A percentile compares a stretch with the other conserved stretches of the same genome.
These are phyloP conservation scores for Eimeria nieschulzi DNA, from an alignment of 169 alveolate genomes.

Conservation along the genomic window DNA sequence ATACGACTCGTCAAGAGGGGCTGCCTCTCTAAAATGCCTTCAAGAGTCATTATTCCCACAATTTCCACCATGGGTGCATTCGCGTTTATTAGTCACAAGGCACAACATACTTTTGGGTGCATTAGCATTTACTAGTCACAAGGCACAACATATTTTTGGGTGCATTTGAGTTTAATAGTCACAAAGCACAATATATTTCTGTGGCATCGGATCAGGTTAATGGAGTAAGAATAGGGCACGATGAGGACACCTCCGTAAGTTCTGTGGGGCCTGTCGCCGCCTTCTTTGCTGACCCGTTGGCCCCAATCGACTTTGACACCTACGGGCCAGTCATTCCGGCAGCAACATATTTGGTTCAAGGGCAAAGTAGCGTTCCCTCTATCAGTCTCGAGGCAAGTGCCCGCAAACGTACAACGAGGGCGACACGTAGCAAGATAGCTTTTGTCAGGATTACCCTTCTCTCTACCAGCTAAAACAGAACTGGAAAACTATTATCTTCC, in stretches of 20 bases:
- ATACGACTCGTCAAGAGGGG: too few species aligned
- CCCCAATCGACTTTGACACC: constrained; percentile 38
- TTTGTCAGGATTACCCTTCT: not conserved
- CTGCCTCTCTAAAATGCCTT: too few species aligned
- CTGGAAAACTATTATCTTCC: too few species aligned
- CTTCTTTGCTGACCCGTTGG: constrained; percentile 33
- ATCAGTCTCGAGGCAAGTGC: constrained; percentile 87
- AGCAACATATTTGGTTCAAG: constrained; percentile 83
- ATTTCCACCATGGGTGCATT: too few species aligned
- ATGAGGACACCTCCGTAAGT: constrained; percentile 56
- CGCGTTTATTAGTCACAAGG: too few species aligned
- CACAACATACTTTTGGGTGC: too few species aligned
- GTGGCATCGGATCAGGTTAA: constrained; percentile 43
- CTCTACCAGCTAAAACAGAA: too few species aligned
- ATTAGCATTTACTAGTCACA: too few species aligned
- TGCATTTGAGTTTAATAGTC: too few species aligned
- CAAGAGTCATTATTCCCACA: too few species aligned
- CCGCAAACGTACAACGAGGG: not conserved
- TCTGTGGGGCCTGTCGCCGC: constrained; percentile 52
- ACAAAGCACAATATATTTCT: not conserved
- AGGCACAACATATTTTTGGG: too few species aligned
- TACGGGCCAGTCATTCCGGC: constrained; percentile 65
- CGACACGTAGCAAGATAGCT: not conserved
- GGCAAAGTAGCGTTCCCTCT: constrained; percentile 95
- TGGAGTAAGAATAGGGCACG: constrained; percentile 61